These are phyloP conservation scores for Primulina tabacum DNA, from an alignment of 257 asterid species.

Conservation along the genomic window DNA sequence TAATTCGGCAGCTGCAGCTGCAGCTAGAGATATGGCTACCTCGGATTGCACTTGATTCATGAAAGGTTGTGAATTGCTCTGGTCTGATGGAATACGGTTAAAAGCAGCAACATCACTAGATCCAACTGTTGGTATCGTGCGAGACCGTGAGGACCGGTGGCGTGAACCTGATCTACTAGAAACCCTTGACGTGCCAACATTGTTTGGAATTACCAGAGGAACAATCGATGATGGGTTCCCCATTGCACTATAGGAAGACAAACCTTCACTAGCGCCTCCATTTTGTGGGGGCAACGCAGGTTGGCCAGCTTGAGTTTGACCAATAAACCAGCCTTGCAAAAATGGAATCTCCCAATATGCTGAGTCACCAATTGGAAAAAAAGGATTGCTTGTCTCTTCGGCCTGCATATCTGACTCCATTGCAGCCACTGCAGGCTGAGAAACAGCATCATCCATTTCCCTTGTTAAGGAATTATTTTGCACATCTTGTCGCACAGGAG, in stretches of 20 bases:
- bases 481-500: slow-evolving; percentile 57
- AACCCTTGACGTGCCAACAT: slow-evolving; percentile 43
- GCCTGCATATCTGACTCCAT: slow-evolving; percentile 70
- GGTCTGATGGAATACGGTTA: slow-evolving; percentile 45
- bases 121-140: slow-evolving; percentile 38
- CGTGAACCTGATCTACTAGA: slow-evolving; percentile 71
- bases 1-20: slow-evolving; percentile 92
- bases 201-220: slow-evolving; percentile 41
- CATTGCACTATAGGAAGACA: slow-evolving; percentile 38
- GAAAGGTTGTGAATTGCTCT: slow-evolving; percentile 50
- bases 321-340: slow-evolving; percentile 93
- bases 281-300: slow-evolving; percentile 53
- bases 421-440: slow-evolving; percentile 52
- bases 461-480: slow-evolving; percentile 41
- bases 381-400: slow-evolving; percentile 62
- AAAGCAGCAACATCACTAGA: slow-evolving; percentile 47
- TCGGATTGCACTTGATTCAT: slow-evolving; percentile 75
- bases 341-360: slow-evolving; percentile 94
- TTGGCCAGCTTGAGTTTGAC: slow-evolving; percentile 91
- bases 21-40: slow-evolving; percentile 79
- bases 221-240: slow-evolving; percentile 45
- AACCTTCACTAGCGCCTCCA: slow-evolving; percentile 44
- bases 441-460: slow-evolving; percentile 41
- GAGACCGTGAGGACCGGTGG: slow-evolving; percentile 60
- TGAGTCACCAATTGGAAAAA: slow-evolving; percentile 78